Percentiles rank a stretch among this genome's conserved stretches.
phyloP scores from a whole-genome alignment of 2,329 filamentous ascomycete species.

The Neonectria sp. region DNA sequence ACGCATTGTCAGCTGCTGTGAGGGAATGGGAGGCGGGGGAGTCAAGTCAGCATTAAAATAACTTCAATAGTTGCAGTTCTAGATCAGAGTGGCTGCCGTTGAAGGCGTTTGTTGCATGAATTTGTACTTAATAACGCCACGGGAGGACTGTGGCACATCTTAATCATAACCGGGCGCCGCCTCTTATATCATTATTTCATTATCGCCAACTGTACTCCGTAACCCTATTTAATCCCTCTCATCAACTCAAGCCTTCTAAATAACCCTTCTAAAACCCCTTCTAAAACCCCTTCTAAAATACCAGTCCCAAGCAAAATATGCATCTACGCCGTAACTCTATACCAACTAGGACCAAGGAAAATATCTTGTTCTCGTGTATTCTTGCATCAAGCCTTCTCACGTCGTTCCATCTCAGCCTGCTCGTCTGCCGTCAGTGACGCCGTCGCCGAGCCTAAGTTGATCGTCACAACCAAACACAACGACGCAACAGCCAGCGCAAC shows the following conservation, averaged over 20 bases:
- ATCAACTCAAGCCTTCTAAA: not conserved
- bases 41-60: conserved; percentile 18
- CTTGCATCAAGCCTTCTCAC: not conserved
- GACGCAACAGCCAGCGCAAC: conserved; percentile 68
- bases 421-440: conserved; percentile 73
- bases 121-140: not conserved
- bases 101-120: not conserved
- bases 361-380: too few species aligned
- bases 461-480: conserved; percentile 69
- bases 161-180: not conserved
- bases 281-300: not conserved
- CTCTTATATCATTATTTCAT: conserved; percentile 13
- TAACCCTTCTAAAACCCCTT: not conserved
- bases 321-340: not conserved
- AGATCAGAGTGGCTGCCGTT: conserved; percentile 4
- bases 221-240: not conserved
- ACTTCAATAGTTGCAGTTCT: conserved; percentile 2
- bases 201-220: not conserved
- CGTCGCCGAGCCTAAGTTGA: conserved; percentile 68
- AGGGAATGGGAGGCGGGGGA: conserved; percentile 36
- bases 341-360: not conserved
- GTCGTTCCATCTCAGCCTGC: conserved; percentile 53
- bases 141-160: conserved; percentile 5
- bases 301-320: not conserved
- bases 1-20: conserved; percentile 56